Evolutionary conservation across 495 filamentous ascomycete genomes (phyloP).

Genomic region (Podospora sp.): DNA sequence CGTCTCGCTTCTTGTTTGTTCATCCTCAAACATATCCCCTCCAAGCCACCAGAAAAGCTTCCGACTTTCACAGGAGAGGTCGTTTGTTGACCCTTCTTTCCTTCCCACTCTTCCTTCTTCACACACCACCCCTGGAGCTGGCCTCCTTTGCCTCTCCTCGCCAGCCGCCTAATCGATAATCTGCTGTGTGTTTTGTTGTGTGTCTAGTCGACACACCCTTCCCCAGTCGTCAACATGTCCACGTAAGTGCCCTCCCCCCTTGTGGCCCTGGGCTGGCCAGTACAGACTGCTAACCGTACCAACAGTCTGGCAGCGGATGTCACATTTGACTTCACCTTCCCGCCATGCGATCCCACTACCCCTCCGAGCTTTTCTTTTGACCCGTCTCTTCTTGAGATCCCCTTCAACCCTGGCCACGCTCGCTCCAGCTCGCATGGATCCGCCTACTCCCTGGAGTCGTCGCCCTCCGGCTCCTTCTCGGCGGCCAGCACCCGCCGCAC

Average conservation of each 20-base stretch:
- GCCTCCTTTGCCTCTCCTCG: conserved; percentile 38
- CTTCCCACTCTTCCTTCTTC: conserved; percentile 26
- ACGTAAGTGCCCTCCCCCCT: conserved; percentile 43
- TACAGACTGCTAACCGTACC: conserved; percentile 30
- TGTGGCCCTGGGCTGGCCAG: background rate
- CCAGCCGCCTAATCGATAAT: conserved; percentile 42
- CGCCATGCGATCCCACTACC: conserved; percentile 49
- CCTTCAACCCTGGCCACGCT: conserved; percentile 49
- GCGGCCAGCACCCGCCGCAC: conserved; percentile 64
- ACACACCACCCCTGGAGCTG: conserved; percentile 40
- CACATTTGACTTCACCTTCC: conserved; percentile 56
- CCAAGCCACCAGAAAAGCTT: conserved; percentile 21
- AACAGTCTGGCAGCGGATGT: conserved; percentile 54
- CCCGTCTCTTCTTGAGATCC: conserved; percentile 53
- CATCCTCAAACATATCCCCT: conserved; percentile 36
- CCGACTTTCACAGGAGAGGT: conserved; percentile 35
- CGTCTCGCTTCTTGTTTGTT: conserved; percentile 36
- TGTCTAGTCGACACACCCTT: conserved; percentile 37
- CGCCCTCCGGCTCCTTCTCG: conserved; percentile 67
- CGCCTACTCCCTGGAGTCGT: conserved; percentile 65
- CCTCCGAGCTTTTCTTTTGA: conserved; percentile 59
- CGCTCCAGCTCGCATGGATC: conserved; percentile 58
- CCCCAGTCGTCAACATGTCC: conserved; percentile 50
- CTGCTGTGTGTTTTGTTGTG: conserved; percentile 31
- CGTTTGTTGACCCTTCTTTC: conserved; percentile 20